Evolutionary conservation across 805 yeast genomes (phyloP), one percentile per base, ranked within the genome.

Genomic region (Yarrowia divulgata): DNA sequence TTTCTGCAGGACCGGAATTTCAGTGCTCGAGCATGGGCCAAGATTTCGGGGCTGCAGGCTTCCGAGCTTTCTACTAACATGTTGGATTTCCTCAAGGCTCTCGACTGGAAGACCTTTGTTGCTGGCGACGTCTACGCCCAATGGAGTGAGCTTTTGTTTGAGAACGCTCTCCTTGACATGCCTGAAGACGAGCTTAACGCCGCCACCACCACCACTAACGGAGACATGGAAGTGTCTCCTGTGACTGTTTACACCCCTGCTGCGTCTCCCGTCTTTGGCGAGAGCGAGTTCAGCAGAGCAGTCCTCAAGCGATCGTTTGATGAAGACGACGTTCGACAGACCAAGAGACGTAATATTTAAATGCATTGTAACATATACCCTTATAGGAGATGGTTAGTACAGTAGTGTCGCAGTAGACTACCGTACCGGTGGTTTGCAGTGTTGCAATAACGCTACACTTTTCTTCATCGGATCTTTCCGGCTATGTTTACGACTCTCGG

Each of bases 1-100:
- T 90, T 87, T 76, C 81, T 84, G 70, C 91, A 88, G 75, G 97
- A 91, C 78, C 85, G 86, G 64, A 89, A 88, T 75, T 90, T 85
- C 77, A 82, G 90, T 39, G 82, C 89, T 73, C 83, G 82, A 71
- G 85, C 90, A 7, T 91, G 97, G 97, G 81, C 89, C 66, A 85
- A 86, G 75, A 87, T 91, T 63, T 85, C 91, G 42, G 95, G 96
- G 0, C 81, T 90, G 49, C 75, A 85, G 29, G 74, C 84, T 4
- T 72, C 76, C 37, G 88, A 85, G 70, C 79, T 91, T 67, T 82
- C 80, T 70, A 75, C 74, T 50, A 78, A 87, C 69, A 97, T 91
- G 78, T 73, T 83, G 37, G 76, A 80, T 8, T 80, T 89, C 23
- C 82, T 91, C 71, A 75, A 78, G 46, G 77, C 83, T 8, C 80